Percentiles rank a stretch among this genome's conserved stretches.
Evolutionary conservation across 2,329 filamentous ascomycete genomes (phyloP).

Genomic region (Fusarium sp.): DNA sequence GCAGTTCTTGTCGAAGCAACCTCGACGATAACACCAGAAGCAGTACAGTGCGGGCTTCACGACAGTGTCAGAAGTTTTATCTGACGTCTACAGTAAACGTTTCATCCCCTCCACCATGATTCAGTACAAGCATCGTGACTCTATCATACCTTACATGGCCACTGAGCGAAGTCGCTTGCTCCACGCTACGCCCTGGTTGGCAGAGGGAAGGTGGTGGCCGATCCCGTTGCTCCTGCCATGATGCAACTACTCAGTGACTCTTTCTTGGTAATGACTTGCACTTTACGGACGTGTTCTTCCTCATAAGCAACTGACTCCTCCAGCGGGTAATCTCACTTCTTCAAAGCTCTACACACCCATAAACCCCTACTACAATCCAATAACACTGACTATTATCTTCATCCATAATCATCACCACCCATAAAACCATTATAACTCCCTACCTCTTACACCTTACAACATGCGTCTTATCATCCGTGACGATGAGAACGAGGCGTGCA

Average conservation of each 20-base stretch:
- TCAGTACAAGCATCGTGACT: conserved; percentile 6
- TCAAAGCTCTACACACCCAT: background rate
- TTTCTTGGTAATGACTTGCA: conserved; percentile 13
- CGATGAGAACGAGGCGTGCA: conserved; percentile 74
- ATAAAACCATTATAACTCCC: conserved; percentile 26
- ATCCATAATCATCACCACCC: conserved; percentile 12
- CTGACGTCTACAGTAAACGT: conserved; percentile 35
- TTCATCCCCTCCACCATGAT: conserved; percentile 26
- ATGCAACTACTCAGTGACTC: conserved; percentile 28
- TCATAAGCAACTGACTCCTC: conserved; percentile 37
- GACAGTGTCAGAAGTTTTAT: conserved; percentile 22
- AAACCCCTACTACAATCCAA: conserved; percentile 2
- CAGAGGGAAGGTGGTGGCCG: conserved; percentile 12
- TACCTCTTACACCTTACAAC: conserved; percentile 45
- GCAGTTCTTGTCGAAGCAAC: conserved; percentile 10
- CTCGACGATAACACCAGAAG: conserved; percentile 17
- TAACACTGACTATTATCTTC: background rate
- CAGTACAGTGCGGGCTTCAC: conserved; percentile 38
- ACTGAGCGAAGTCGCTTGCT: conserved; percentile 19
- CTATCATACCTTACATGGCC: conserved; percentile 30
- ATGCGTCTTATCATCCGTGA: conserved; percentile 90
- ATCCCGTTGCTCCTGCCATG: conserved; percentile 20
- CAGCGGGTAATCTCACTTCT: conserved; percentile 5
- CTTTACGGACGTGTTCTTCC: background rate
- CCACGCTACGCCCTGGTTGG: conserved; percentile 32